Conservation (phyloP, 1,284 basidiomycete genomes). For the Meira miltonrushii region DNA sequence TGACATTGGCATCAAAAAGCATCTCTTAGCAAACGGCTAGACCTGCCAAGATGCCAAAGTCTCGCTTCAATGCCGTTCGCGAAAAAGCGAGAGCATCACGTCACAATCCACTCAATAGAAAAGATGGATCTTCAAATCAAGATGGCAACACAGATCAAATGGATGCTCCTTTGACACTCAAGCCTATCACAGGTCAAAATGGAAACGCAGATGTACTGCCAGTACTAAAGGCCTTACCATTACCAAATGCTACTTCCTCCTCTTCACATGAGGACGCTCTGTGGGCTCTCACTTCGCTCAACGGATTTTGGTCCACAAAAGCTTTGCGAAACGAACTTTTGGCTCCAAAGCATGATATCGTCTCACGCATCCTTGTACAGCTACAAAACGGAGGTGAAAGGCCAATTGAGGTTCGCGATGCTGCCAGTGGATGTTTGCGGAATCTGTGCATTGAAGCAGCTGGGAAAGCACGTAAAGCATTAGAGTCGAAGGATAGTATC, state of each 20-base stretch:
- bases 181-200: background rate
- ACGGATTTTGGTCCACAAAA: constrained; percentile 29
- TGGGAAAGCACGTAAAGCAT: constrained; percentile 26
- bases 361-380: constrained; percentile 35
- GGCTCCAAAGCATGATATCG: constrained; percentile 32
- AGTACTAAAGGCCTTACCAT: constrained; percentile 33
- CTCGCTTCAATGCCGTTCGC: constrained; percentile 33
- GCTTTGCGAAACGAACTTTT: constrained; percentile 20
- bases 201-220: constrained; percentile 29
- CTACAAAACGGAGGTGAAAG: constrained; percentile 16
- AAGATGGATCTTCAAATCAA: constrained; percentile 18
- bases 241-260: constrained; percentile 14
- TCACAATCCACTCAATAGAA: constrained; percentile 31
- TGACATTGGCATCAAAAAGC: no score
- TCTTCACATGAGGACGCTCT: constrained; percentile 32
- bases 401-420: constrained; percentile 30
- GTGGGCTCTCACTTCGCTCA: constrained; percentile 47
- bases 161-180: constrained; percentile 6
- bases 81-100: constrained; percentile 28
- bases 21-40: no score
- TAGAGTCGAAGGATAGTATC: constrained; percentile 36
- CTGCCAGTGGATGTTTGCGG: constrained; percentile 47
- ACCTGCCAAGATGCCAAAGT: constrained; percentile 29
- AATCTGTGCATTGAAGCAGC: constrained; percentile 47
- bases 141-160: constrained; percentile 17